Base-by-base conservation (phyloP, 2,329 filamentous ascomycete species). In the Penicillium nordicum region DNA sequence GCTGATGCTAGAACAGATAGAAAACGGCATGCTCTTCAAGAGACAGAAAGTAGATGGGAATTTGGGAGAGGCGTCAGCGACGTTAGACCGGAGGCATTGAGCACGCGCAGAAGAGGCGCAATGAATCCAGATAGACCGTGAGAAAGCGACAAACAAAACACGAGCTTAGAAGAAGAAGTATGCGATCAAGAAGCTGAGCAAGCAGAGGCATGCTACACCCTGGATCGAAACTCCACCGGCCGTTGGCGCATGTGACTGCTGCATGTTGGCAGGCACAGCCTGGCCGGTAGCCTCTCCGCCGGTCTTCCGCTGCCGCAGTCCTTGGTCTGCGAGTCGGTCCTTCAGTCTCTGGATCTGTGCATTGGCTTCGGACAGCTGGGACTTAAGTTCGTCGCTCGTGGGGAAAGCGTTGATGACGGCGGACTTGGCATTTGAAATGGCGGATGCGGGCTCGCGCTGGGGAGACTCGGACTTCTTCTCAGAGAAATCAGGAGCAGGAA, bases 111-210 rank as follows among this genome's bases (percentile, higher is more conserved):
- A 50, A 58, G n/a, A 56, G 43, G 46, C n/a, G 36, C 50, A 48
- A 53, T 43, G 29, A 32, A 46, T 27, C 48, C 48, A 36, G 43
- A 51, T 45, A 46, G 48, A 56, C 48, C 53, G 53, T 46, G 41
- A 52, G 27, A 52, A 44, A 54, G 38, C 46, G 47, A 54, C 55
- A 53, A 43, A 51, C 51, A 57, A n/a, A 44, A 57, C 42, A 59
- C 46, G 25, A 36, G 57, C 48, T 49, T 86, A 99, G 77, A 99
- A 99, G 80, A 99, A 92, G 75, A 97, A 85, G 78, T 97, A 99
- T 53, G 92, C 94, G 66, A 97, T 83, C 70, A 99, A 77, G 79
- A 99, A 99, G 80, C 90, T 92, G 62, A 96, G 68, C 67, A 99
- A 80, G 72, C 92, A 97, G 42, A 99, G 79, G 23, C 85, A 80